Conservation (phyloP, 2,329 filamentous ascomycete species). For the Colletotrichum sublineola region DNA sequence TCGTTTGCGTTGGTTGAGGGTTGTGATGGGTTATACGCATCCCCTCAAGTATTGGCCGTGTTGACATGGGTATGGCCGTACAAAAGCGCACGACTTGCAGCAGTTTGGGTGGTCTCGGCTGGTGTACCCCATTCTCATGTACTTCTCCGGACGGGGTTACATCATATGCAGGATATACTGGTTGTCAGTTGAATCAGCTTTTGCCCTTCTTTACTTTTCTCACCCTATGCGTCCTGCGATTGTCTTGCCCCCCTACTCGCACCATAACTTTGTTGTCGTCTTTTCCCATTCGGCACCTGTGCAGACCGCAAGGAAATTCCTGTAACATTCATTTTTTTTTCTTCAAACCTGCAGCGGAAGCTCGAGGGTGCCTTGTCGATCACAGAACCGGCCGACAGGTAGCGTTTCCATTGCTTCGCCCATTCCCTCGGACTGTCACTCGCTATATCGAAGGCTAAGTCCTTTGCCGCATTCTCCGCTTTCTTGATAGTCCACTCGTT, state of each 20-base stretch:
- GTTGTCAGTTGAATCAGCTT: conserved; percentile 3
- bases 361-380: conserved; percentile 27
- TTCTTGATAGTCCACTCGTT: neutral
- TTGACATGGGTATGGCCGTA: conserved; percentile 3
- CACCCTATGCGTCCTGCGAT: conserved; percentile 20
- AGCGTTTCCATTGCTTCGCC: neutral
- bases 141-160: neutral
- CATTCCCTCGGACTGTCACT: neutral
- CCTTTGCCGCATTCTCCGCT: neutral
- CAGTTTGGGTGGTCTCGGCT: neutral
- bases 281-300: conserved; percentile 21
- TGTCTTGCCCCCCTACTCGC: neutral
- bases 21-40: conserved; percentile 19
- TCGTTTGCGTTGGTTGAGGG: neutral
- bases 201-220: conserved; percentile 14
- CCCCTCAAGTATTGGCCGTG: neutral
- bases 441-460: neutral
- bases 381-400: neutral
- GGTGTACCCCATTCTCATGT: neutral
- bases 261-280: neutral
- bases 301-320: conserved; percentile 8
- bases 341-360: conserved; percentile 21
- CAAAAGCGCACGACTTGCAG: neutral
- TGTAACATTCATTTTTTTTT: neutral
- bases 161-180: neutral